Base-by-base conservation (phyloP, 2,329 filamentous ascomycete species). In the Hypocrella siamensis region DNA sequence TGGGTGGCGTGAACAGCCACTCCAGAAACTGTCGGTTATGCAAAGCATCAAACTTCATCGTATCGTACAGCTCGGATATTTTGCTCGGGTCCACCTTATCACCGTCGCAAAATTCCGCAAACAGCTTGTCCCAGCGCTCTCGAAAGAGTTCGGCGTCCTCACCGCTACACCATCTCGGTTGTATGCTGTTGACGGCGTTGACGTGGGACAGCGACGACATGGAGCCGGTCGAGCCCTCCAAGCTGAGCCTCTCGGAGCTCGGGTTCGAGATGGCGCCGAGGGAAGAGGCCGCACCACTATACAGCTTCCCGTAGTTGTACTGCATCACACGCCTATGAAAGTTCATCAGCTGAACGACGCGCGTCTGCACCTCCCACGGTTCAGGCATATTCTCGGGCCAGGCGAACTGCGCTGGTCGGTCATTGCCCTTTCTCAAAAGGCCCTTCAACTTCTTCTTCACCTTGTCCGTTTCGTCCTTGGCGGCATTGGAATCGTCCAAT, bases 391-490 rank as follows among this genome's bases (percentile, higher is more conserved):
- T 88, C 26, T 83, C 75, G 2, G 90, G 90, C 90, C 90, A 98
- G n/a, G 90, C 84, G 50, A 98, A 98, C 47, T 98, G 85, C 14
- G 88, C 76, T 8, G 90, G 90, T 1, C 88, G 82, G 47, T 90
- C 81, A 38, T 85, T 83, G n/a, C 88, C 90, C 53, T 93, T 82
- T 19, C 90, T 76, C 35, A 98, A 58, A 15, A 98, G 66, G 1
- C 83, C 78, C 60, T 98, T 98, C 18, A 98, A 69, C 72, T 93
- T 94, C 70, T 98, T 98, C 67, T 98, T 98, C 34, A 98, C 90
- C 57, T 93, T 94, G 58, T 98, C 92, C 81, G 94, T 98, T 48
- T 93, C 85, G 51, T 98, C 90, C 53, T 98, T 98, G 35, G 90
- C 90, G 4, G 90, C 90, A 53, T 98, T 98, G 0, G 86, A 96